These are phyloP conservation scores for Metrosideros polymorpha DNA, from an alignment of 441 rosid species.

Conservation along the genomic window DNA sequence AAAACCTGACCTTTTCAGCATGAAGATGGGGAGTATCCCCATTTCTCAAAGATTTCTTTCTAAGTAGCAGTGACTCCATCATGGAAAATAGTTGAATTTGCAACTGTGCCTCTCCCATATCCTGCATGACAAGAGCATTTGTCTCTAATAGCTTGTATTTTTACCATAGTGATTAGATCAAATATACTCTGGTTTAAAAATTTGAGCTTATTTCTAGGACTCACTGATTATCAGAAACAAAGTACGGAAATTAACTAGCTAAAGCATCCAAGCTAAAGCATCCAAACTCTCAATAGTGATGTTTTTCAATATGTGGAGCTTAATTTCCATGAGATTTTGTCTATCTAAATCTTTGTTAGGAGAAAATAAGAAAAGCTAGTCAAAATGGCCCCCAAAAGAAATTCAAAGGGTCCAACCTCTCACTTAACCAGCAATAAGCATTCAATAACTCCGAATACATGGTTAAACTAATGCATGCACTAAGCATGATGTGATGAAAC, in stretches of 20 bases:
- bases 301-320: neutral
- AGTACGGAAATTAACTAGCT: neutral
- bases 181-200: neutral
- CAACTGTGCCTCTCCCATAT: slow-evolving; percentile 50
- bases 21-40: slow-evolving; percentile 61
- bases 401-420: neutral
- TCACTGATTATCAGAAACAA: neutral
- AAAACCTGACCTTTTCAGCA: slow-evolving; percentile 50
- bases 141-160: neutral
- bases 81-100: slow-evolving; percentile 51
- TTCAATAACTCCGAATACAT: neutral
- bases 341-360: neutral
- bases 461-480: neutral
- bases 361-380: neutral
- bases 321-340: neutral
- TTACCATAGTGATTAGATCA: neutral
- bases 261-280: neutral
- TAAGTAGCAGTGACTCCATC: slow-evolving; percentile 59
- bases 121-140: slow-evolving; percentile 30
- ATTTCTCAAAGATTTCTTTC: slow-evolving; percentile 54
- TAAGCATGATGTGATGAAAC: neutral
- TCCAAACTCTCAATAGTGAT: neutral
- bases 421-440: neutral
- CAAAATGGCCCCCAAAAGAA: neutral
- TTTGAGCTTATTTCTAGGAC: neutral